Evolutionary conservation across 2,329 filamentous ascomycete species (phyloP).

Genomic region (Mycosphaerella arachidis): DNA sequence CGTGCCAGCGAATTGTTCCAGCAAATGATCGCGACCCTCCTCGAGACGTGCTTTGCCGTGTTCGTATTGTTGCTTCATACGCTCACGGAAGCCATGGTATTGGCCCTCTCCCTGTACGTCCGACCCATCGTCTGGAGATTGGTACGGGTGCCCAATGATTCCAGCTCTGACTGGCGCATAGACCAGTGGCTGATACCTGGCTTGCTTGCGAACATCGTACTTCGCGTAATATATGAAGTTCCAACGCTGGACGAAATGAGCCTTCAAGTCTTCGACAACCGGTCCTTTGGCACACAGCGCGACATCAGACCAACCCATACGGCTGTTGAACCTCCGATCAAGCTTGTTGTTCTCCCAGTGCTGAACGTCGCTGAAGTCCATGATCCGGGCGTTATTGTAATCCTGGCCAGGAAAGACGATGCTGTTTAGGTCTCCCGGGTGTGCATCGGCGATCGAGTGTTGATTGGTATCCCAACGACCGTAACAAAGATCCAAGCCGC

Average conservation of each 20-base stretch:
- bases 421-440: slow-evolving; percentile 69
- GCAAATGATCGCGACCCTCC: slow-evolving; percentile 20
- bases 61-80: slow-evolving; percentile 29
- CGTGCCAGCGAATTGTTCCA: slow-evolving; percentile 16
- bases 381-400: slow-evolving; percentile 82
- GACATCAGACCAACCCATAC: slow-evolving; percentile 93
- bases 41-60: slow-evolving; percentile 23
- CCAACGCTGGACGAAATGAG: slow-evolving; percentile 83
- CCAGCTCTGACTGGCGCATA: slow-evolving; percentile 35
- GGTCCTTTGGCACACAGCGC: slow-evolving; percentile 70
- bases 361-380: slow-evolving; percentile 75
- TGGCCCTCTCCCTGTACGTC: slow-evolving; percentile 27
- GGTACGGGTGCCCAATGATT: slow-evolving; percentile 33
- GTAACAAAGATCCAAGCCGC: slow-evolving; percentile 79
- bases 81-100: slow-evolving; percentile 30
- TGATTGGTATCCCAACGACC: slow-evolving; percentile 80
- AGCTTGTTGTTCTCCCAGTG: slow-evolving; percentile 85
- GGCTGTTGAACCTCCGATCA: slow-evolving; percentile 62
- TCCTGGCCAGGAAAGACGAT: slow-evolving; percentile 87
- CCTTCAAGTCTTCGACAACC: slow-evolving; percentile 67
- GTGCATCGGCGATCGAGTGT: slow-evolving; percentile 79
- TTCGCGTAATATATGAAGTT: slow-evolving; percentile 86
- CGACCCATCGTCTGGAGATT: slow-evolving; percentile 22
- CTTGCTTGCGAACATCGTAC: slow-evolving; percentile 58
- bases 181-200: slow-evolving; percentile 43